Evolutionary conservation across 129 eudicot genomes (phyloP).

Genomic region (Lonicera japonica): DNA sequence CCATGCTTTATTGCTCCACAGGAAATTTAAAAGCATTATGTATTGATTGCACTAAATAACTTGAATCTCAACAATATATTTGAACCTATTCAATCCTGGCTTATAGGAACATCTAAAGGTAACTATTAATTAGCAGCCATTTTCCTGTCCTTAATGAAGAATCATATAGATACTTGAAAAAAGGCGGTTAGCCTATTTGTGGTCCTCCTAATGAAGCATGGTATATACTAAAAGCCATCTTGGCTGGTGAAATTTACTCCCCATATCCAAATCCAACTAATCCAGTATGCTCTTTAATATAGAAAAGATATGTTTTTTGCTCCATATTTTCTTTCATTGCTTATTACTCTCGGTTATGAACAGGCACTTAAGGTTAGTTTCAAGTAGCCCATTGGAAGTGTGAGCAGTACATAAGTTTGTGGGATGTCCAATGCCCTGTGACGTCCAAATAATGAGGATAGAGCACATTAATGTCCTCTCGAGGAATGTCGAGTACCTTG

Average conservation of each 20-base stretch:
- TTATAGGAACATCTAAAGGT: background rate
- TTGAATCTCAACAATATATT: background rate
- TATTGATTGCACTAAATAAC: background rate
- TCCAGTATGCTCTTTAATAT: background rate
- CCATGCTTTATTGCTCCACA: too few species aligned
- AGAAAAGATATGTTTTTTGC: background rate
- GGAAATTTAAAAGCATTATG: background rate
- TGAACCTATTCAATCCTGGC: background rate
- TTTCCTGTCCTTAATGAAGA: background rate
- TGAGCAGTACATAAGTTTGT: slow-evolving; percentile 89
- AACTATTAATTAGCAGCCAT: background rate
- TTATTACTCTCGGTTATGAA: slow-evolving; percentile 2
- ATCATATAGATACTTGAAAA: background rate
- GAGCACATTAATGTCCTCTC: slow-evolving; percentile 82
- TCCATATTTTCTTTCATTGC: background rate
- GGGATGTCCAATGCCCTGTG: slow-evolving; percentile 98
- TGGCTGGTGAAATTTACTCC: background rate
- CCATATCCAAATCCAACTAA: background rate
- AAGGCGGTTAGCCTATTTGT: background rate
- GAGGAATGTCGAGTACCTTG: slow-evolving; percentile 90
- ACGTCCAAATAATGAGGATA: slow-evolving; percentile 76
- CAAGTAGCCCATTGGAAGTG: slow-evolving; percentile 95
- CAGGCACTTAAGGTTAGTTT: slow-evolving; percentile 93
- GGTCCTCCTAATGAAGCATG: background rate
- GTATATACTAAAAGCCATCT: background rate